Evolutionary conservation across 1,284 basidiomycete species (phyloP).

Genomic region (Marasmius fiardii): DNA sequence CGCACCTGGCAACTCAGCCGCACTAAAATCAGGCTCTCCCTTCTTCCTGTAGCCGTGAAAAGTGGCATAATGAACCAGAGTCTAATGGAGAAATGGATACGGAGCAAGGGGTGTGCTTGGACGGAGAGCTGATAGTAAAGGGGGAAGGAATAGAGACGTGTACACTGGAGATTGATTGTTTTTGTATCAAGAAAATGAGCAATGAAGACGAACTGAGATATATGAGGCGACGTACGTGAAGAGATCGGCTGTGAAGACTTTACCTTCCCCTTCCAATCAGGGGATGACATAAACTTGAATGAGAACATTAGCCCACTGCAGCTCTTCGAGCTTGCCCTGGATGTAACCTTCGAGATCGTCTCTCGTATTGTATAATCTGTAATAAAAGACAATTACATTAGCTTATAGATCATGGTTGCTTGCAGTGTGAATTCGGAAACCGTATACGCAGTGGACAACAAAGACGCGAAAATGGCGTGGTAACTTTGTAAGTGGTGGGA

Average conservation of each 20-base stretch:
- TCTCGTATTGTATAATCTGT: too few species aligned
- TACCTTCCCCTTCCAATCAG: neutral
- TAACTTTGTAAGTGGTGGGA: too few species aligned
- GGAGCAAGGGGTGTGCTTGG: slow-evolving; percentile 32
- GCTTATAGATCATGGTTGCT: too few species aligned
- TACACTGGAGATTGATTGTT: slow-evolving; percentile 24
- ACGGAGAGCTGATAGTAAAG: slow-evolving; percentile 25
- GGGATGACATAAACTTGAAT: neutral
- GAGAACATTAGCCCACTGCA: slow-evolving; percentile 2
- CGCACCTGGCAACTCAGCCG: slow-evolving; percentile 37
- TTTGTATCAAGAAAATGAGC: neutral
- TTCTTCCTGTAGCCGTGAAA: slow-evolving; percentile 38
- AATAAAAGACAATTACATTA: too few species aligned
- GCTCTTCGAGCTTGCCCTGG: slow-evolving; percentile 7
- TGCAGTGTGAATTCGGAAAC: too few species aligned
- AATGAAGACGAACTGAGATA: neutral
- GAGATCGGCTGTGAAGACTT: slow-evolving; percentile 6
- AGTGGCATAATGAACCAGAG: slow-evolving; percentile 44
- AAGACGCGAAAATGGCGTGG: too few species aligned
- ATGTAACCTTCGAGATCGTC: neutral
- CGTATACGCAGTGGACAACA: too few species aligned
- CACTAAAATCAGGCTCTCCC: slow-evolving; percentile 30
- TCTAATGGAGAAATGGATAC: slow-evolving; percentile 30
- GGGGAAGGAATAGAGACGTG: slow-evolving; percentile 42
- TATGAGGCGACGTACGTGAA: slow-evolving; percentile 8